Evolutionary conservation across 2,329 filamentous ascomycete species (phyloP).

Genomic region (Exophiala sp.): DNA sequence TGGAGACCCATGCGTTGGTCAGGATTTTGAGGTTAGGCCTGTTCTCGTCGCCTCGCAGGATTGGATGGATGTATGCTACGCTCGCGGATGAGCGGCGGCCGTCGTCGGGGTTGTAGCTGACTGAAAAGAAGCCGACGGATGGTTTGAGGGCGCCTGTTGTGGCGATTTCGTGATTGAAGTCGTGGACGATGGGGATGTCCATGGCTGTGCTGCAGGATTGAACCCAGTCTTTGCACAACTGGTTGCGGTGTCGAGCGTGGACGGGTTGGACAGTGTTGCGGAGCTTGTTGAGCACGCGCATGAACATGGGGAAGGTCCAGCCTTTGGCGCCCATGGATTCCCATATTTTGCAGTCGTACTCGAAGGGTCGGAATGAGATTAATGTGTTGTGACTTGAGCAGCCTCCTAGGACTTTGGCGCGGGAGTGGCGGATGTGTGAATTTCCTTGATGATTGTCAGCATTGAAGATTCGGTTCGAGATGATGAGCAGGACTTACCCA

Average conservation of each 20-base stretch:
- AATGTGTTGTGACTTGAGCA: conserved; percentile 93
- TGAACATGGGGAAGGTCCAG: conserved; percentile 84
- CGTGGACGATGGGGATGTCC: conserved; percentile 73
- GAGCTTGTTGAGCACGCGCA: conserved; percentile 74
- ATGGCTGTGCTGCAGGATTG: conserved; percentile 73
- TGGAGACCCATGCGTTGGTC: conserved; percentile 83
- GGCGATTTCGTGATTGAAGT: conserved; percentile 84
- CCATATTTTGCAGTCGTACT: conserved; percentile 85
- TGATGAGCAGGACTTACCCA: conserved; percentile 45
- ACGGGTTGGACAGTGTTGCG: conserved; percentile 89
- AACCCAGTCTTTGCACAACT: conserved; percentile 89
- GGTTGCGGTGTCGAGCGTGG: conserved; percentile 78
- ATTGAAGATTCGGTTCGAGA: not conserved
- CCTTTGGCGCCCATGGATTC: conserved; percentile 75
- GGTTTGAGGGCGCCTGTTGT: conserved; percentile 67
- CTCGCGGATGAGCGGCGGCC: conserved; percentile 80
- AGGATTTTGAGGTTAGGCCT: conserved; percentile 80
- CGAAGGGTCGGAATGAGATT: conserved; percentile 87
- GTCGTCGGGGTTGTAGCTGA: conserved; percentile 87
- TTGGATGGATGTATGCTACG: conserved; percentile 90
- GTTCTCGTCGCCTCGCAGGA: conserved; percentile 77
- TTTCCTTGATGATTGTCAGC: conserved; percentile 58
- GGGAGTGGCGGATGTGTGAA: conserved; percentile 85
- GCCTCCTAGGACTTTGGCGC: conserved; percentile 86
- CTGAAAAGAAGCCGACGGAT: conserved; percentile 84